These are phyloP conservation scores for Dentipellis sp. DNA, from an alignment of 768 basidiomycete species.

Conservation along the genomic window DNA sequence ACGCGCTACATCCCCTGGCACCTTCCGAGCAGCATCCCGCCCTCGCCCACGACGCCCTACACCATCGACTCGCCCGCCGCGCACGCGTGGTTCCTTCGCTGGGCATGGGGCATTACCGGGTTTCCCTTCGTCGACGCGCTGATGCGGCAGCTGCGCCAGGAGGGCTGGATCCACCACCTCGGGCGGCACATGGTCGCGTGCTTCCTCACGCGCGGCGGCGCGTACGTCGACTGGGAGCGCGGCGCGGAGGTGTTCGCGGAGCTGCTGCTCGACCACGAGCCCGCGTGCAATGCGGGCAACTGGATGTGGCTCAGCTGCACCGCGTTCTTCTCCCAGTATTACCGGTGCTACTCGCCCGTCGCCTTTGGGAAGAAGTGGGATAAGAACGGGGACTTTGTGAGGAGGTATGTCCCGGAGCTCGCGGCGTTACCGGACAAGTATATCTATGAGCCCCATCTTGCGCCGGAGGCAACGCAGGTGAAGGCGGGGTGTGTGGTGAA, in stretches of 20 bases:
- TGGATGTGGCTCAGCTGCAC: slow-evolving; percentile 6
- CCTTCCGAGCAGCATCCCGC: not conserved
- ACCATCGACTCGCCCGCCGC: slow-evolving; percentile 6
- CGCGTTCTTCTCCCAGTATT: slow-evolving; percentile 1
- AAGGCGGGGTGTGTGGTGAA: not conserved
- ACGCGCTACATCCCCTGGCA: slow-evolving; percentile 4
- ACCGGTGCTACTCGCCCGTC: slow-evolving; percentile 1
- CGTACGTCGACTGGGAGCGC: slow-evolving; percentile 19
- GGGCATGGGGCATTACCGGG: not conserved
- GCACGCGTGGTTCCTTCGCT: slow-evolving; percentile 1
- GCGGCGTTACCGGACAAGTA: not conserved
- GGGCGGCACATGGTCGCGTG: slow-evolving; percentile 21
- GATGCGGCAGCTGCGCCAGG: slow-evolving; percentile 12
- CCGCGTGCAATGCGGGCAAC: slow-evolving; percentile 3
- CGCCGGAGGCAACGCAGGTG: not conserved
- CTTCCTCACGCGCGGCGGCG: slow-evolving; percentile 19
- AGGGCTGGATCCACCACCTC: slow-evolving; percentile 17
- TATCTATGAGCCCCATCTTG: not conserved
- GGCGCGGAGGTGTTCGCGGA: slow-evolving; percentile 12
- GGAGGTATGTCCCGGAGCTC: slow-evolving; percentile 1
- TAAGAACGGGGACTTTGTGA: not conserved
- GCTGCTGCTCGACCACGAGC: slow-evolving; percentile 3
- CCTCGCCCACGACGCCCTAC: not conserved
- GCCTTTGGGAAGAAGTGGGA: slow-evolving; percentile 3
- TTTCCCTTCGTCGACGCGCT: slow-evolving; percentile 15